These are phyloP conservation scores for Trametes polyzona DNA, from an alignment of 1,284 basidiomycete species.

Conservation along the genomic window DNA sequence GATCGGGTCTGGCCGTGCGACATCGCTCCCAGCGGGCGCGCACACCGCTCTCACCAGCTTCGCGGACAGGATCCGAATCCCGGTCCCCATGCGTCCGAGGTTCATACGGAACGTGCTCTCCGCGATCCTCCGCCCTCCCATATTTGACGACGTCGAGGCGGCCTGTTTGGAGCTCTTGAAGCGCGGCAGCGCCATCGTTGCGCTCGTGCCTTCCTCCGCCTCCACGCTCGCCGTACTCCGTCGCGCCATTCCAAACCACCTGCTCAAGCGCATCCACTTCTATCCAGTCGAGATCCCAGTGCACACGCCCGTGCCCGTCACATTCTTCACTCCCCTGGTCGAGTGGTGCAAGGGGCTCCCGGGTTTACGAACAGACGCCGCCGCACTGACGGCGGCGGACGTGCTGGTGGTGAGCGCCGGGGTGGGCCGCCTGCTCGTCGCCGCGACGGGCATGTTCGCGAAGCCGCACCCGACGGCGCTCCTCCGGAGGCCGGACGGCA, in stretches of 20 bases:
- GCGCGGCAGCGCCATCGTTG: not conserved
- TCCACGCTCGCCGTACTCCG: not conserved
- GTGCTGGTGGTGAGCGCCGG: not conserved
- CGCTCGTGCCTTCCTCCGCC: not conserved
- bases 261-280: not conserved
- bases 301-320: not conserved
- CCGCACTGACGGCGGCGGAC: not conserved
- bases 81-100: not conserved
- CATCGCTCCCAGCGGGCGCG: not conserved
- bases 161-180: not conserved
- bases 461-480: not conserved
- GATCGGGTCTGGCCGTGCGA: not conserved
- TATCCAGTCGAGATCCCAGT: not conserved
- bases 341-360: not conserved
- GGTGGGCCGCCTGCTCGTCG: not conserved
- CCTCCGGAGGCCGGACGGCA: not conserved
- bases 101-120: not conserved
- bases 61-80: not conserved
- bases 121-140: not conserved
- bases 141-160: not conserved
- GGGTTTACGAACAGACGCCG: not conserved
- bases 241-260: not conserved
- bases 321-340: not conserved
- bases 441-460: not conserved
- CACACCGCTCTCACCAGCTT: not conserved